phyloP scores from a whole-genome alignment of 306 rosid species.

The Hippophae gyantsensis region DNA sequence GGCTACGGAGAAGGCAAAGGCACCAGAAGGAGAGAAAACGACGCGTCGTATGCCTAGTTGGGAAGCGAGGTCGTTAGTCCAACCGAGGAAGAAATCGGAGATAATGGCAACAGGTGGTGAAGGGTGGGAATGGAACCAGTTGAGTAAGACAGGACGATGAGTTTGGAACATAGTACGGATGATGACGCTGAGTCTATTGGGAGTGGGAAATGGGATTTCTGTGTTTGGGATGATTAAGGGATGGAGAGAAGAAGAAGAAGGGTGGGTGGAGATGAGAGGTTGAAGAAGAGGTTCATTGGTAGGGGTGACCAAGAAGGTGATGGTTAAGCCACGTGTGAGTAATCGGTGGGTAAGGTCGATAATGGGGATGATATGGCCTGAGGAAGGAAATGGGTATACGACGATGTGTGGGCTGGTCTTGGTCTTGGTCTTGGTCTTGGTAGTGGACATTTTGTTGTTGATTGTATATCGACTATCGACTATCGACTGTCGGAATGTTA shows the following conservation, averaged over 20 bases:
- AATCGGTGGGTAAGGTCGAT: constrained; percentile 20
- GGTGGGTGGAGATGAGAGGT: constrained; percentile 21
- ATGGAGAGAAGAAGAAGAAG: constrained; percentile 25
- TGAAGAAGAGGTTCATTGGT: constrained; percentile 14
- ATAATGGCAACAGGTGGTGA: neutral
- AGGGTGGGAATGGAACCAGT: neutral
- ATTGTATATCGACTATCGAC: too few relatives aligned
- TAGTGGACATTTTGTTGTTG: too few relatives aligned
- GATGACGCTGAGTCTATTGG: neutral
- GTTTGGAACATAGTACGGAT: neutral
- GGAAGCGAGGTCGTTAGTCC: neutral
- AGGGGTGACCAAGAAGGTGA: constrained; percentile 35
- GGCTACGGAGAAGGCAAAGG: neutral
- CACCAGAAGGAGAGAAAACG: neutral
- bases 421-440: constrained; percentile 1
- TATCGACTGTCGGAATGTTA: too few relatives aligned
- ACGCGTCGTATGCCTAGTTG: neutral
- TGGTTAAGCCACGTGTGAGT: constrained; percentile 24
- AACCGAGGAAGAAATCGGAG: neutral
- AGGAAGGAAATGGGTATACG: constrained; percentile 25
- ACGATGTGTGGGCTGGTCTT: constrained; percentile 21
- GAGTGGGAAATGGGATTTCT: constrained; percentile 1
- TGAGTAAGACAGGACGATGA: neutral
- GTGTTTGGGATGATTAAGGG: constrained; percentile 19
- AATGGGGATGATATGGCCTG: constrained; percentile 42